phyloP scores from a whole-genome alignment of 2,329 filamentous ascomycete genomes.

The Calonectria multiphialidica region DNA sequence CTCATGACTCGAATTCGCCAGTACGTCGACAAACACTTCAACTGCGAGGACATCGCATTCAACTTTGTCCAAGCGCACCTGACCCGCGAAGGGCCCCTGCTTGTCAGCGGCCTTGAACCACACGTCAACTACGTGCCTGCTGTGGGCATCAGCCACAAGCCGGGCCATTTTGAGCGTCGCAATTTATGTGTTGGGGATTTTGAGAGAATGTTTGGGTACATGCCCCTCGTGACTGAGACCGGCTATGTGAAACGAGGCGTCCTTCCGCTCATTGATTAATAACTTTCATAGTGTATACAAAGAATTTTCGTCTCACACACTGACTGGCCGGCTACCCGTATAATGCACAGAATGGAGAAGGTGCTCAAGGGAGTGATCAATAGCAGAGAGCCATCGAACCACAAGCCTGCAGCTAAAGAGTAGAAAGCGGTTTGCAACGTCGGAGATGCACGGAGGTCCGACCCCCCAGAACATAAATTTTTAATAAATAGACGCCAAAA shows the following conservation, averaged over 20 bases:
- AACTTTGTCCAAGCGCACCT: conserved; percentile 52
- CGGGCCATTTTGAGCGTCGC: conserved; percentile 47
- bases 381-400: too few species aligned
- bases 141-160: conserved; percentile 48
- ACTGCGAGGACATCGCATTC: conserved; percentile 56
- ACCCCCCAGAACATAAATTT: too few species aligned
- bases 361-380: too few species aligned
- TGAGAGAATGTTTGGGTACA: conserved; percentile 48
- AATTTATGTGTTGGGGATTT: conserved; percentile 51
- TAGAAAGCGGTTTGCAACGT: too few species aligned
- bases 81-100: conserved; percentile 50
- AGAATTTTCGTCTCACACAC: too few species aligned
- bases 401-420: too few species aligned
- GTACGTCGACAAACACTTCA: conserved; percentile 52
- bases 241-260: conserved; percentile 48
- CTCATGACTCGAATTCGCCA: conserved; percentile 46
- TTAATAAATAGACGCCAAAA: too few species aligned
- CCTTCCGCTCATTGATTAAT: conserved; percentile 19
- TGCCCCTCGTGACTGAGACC: conserved; percentile 49
- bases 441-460: too few species aligned
- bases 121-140: conserved; percentile 48
- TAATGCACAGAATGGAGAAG: too few species aligned
- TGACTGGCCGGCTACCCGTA: too few species aligned
- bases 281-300: too few species aligned
- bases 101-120: conserved; percentile 47